Evolutionary conservation across 495 filamentous ascomycete genomes (phyloP), one percentile per base, ranked within the genome.

Genomic region (Talaromyces adpressus): DNA sequence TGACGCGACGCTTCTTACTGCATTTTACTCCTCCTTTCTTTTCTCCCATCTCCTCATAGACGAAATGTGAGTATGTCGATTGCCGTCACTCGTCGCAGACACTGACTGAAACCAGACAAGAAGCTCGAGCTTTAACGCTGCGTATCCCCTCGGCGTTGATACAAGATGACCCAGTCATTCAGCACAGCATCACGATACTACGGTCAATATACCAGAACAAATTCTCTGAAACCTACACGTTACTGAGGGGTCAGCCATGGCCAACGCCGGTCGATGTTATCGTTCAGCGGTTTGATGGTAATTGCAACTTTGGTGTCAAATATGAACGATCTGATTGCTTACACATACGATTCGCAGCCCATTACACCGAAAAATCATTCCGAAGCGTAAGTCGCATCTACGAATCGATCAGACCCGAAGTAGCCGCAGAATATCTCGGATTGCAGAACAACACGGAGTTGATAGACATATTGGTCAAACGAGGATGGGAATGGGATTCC

Each of bases 1-100:
- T 7, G 67, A 75, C 47, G 54, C 66, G 8, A 63, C 76, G 30
- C 63, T 80, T 9, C 64, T 84, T 12, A 77, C 76, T 66, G 62
- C 75, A 8, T 85, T 75, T 63, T 84, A 83, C 51, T 76, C 79
- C n/a, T 72, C 71, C 32, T 83, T 82, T 61, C 76, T 85, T 63
- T 74, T 85, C 59, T 72, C 81, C 7, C 79, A 82, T 39, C 78
- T 85, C 57, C 74, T 84, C 57, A 78, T 75, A 8, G 73, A 83
- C 56, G 75, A 85, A 68, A 69, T 83, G 82, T 84, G 54, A 73
- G 73, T 29, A 14, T 18, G 54, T 41, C 30, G 12, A 22, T 57
- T 29, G n/a, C 34, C 3, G 23, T 18, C 9, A 7, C 6, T n/a
- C n/a, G 36, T 45, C 36, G 12, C 56, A 23, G n/a, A 58, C 27